phyloP scores from a whole-genome alignment of 257 asterid genomes.

The Solanum arcanum region DNA sequence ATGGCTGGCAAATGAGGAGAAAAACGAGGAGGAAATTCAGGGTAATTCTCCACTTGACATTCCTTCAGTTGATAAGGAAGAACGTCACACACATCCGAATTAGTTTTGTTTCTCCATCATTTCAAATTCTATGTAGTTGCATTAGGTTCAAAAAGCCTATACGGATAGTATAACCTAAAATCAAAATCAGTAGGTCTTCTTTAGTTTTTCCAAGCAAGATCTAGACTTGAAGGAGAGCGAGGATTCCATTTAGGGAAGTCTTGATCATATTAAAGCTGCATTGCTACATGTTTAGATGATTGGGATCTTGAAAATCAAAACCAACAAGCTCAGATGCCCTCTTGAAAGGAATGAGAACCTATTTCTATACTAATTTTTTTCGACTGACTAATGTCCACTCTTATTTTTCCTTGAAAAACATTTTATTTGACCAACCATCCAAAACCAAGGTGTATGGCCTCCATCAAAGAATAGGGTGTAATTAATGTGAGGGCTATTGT shows the following conservation, averaged over 20 bases:
- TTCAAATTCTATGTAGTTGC: slow-evolving; percentile 1
- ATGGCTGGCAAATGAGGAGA: neutral
- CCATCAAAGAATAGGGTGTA: no score
- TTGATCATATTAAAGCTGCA: slow-evolving; percentile 25
- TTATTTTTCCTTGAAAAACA: no score
- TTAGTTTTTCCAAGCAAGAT: neutral
- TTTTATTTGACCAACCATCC: no score
- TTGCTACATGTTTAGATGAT: slow-evolving; percentile 19
- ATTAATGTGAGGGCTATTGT: no score
- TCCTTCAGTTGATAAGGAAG: no score
- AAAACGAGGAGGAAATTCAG: neutral
- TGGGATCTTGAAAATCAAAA: slow-evolving; percentile 18
- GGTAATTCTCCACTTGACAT: no score
- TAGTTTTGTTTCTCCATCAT: slow-evolving; percentile 20
- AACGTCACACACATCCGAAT: no score
- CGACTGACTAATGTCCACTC: no score
- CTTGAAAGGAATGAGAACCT: neutral
- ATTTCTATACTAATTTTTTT: no score
- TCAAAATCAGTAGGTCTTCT: neutral
- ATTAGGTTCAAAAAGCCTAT: slow-evolving; percentile 10
- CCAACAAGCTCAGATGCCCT: slow-evolving; percentile 18
- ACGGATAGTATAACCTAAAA: neutral
- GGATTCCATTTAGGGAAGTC: slow-evolving; percentile 11
- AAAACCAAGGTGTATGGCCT: no score
- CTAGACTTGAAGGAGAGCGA: neutral